Conservation (phyloP, 1,284 basidiomycete genomes). For the Sphaerobolus stellatus region DNA sequence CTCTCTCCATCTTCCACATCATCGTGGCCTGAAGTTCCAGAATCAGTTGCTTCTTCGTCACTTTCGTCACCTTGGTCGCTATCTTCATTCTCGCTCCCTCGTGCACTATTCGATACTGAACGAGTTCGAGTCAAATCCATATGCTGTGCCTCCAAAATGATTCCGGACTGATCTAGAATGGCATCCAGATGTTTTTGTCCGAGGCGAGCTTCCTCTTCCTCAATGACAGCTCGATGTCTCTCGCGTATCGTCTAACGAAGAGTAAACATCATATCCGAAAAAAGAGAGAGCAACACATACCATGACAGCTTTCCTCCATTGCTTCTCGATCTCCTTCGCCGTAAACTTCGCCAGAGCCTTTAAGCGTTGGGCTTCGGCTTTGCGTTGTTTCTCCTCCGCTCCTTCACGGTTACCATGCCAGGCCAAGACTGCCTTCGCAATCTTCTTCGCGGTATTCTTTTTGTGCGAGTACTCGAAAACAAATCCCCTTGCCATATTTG, state of each 20-base stretch:
- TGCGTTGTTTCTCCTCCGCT: conserved; percentile 59
- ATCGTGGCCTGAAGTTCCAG: conserved; percentile 15
- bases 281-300: conserved; percentile 38
- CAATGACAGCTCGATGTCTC: conserved; percentile 55
- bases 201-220: conserved; percentile 63
- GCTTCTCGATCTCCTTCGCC: conserved; percentile 66
- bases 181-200: conserved; percentile 87
- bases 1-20: conserved; percentile 17
- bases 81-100: conserved; percentile 7
- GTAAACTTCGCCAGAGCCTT: conserved; percentile 71
- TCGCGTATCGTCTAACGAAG: conserved; percentile 68
- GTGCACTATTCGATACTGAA: conserved; percentile 7
- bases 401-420: conserved; percentile 42
- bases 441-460: conserved; percentile 34
- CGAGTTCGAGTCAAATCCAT: conserved; percentile 58
- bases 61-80: conserved; percentile 25
- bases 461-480: conserved; percentile 28
- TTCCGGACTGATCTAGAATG: conserved; percentile 87
- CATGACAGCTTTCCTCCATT: conserved; percentile 90
- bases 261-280: conserved; percentile 1
- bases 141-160: conserved; percentile 83
- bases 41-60: conserved; percentile 30
- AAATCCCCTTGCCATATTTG: conserved; percentile 1
- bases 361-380: conserved; percentile 68
- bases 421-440: conserved; percentile 41